Evolutionary conservation across 192 early-diverging fungal genomes (phyloP), one percentile per base, ranked within the genome.

Genomic region (Coemansia sp.): DNA sequence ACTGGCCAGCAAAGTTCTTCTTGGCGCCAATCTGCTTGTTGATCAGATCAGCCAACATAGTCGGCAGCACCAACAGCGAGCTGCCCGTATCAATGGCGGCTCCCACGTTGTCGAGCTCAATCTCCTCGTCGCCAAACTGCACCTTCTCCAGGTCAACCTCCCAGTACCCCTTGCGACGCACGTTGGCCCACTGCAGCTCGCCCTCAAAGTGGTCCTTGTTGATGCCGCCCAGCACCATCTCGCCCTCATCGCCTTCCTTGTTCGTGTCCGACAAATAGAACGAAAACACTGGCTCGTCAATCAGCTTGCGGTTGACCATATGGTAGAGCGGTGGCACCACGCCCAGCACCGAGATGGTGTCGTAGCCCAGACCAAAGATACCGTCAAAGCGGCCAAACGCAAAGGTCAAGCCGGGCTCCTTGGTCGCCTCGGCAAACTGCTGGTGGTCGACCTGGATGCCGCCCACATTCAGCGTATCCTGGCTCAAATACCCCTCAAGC

Each of bases 391-490:
- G 79, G 19, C 92, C 95, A 65, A 95, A 89, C 1, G 90, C 92
- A 86, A 98, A 99, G 1, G 95, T 88, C 41, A 97, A 85, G 0
- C 96, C 96, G 7, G 97, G 97, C 70, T 97, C 95, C 85, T 96
- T 96, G 41, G 88, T 88, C 2, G 91, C 90, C 85, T 99, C 97
- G n/a, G 89, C 96, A 86, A 99, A 99, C 62, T 89, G 89, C 82
- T 93, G 89, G 27, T 76, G 59, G 45, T 84, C 69, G 60, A 99
- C 72, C 1, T 63, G 22, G 26, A 92, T 75, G 68, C 89, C 93
- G 41, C 91, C 95, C 27, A 99, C 71, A 16, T 27, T 77, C 39
- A 97, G 67, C 2, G 76, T 83, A 63, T 97, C 95, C 65, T 86
- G 76, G 76, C 90, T 92, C 64, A 99, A 91, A 62, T 97, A 88